A percentile compares a stretch with the other conserved stretches of the same genome.
Evolutionary conservation across 306 rosid species (phyloP).

Genomic region (Inga laurina): DNA sequence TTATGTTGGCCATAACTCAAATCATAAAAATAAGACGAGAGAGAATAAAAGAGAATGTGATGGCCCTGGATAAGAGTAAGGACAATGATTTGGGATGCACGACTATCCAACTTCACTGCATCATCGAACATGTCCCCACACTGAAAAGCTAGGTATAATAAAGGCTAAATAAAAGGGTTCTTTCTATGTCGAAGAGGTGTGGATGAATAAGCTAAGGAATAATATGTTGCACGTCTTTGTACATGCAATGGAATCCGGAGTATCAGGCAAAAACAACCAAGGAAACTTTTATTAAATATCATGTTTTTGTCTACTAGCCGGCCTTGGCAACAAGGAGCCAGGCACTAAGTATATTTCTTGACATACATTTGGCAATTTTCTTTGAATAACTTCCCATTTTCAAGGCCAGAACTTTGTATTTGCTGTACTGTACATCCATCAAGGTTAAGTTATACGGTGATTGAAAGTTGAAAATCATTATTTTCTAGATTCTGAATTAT

Average conservation of each 20-base stretch:
- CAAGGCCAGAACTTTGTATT: neutral
- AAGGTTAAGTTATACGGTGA: neutral
- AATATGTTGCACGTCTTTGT: neutral
- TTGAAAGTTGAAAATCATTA: neutral
- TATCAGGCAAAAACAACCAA: slow-evolving; percentile 1
- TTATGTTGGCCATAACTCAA: neutral
- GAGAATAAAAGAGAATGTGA: slow-evolving; percentile 6
- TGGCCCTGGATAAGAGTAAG: slow-evolving; percentile 13
- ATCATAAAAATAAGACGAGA: neutral
- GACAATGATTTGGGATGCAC: slow-evolving; percentile 32
- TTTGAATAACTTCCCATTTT: neutral
- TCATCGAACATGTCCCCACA: slow-evolving; percentile 24
- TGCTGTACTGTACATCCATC: neutral
- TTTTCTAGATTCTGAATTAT: neutral
- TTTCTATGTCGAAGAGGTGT: slow-evolving; percentile 14
- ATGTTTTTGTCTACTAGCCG: neutral
- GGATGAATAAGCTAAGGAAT: neutral
- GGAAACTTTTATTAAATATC: neutral
- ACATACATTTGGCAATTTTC: slow-evolving; percentile 6
- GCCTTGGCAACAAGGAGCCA: neutral
- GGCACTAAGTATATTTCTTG: neutral
- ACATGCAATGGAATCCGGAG: slow-evolving; percentile 13
- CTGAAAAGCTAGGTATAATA: slow-evolving; percentile 6
- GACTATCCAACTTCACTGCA: slow-evolving; percentile 25
- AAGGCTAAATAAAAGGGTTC: slow-evolving; percentile 21